These are phyloP conservation scores for Pythium coloratum DNA, from an alignment of 352 stramenopile species.

Conservation along the genomic window DNA sequence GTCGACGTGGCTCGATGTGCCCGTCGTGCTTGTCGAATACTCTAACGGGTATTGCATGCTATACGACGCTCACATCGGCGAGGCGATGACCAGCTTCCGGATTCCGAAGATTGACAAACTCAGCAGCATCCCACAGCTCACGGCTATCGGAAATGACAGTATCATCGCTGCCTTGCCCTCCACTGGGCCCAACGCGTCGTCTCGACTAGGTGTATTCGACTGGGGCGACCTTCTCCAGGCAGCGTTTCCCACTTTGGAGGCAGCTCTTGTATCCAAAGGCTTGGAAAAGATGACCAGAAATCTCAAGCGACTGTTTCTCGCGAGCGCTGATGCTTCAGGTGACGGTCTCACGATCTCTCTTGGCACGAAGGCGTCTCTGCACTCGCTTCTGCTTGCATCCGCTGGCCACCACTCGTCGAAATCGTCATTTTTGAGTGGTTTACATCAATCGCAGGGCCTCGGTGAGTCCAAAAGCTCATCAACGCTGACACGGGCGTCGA, in stretches of 20 bases:
- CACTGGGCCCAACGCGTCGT: not conserved
- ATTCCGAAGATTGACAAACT: constrained; percentile 10
- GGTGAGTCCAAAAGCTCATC: constrained; percentile 16
- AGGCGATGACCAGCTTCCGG: constrained; percentile 43
- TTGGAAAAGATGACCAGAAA: constrained; percentile 26
- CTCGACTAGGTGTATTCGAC: constrained; percentile 20
- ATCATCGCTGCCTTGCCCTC: constrained; percentile 22
- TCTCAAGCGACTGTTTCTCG: constrained; percentile 35
- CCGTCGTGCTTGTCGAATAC: constrained; percentile 40
- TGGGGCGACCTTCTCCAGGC: constrained; percentile 50
- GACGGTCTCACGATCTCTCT: constrained; percentile 13
- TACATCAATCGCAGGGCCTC: constrained; percentile 3
- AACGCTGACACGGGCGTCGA: constrained; percentile 6
- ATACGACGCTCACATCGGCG: constrained; percentile 44
- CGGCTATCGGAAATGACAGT: not conserved
- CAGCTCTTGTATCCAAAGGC: constrained; percentile 23
- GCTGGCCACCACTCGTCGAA: constrained; percentile 7
- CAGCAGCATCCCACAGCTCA: not conserved
- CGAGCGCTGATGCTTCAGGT: constrained; percentile 11
- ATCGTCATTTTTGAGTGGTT: not conserved
- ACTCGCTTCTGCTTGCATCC: constrained; percentile 16
- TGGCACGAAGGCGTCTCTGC: constrained; percentile 8
- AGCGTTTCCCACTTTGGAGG: constrained; percentile 31
- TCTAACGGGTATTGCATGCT: constrained; percentile 50
- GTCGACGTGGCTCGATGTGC: constrained; percentile 32